Evolutionary conservation across 1,139 yeast genomes (phyloP), one percentile per base, ranked within the genome.

Genomic region (Hanseniaspora uvarum): DNA sequence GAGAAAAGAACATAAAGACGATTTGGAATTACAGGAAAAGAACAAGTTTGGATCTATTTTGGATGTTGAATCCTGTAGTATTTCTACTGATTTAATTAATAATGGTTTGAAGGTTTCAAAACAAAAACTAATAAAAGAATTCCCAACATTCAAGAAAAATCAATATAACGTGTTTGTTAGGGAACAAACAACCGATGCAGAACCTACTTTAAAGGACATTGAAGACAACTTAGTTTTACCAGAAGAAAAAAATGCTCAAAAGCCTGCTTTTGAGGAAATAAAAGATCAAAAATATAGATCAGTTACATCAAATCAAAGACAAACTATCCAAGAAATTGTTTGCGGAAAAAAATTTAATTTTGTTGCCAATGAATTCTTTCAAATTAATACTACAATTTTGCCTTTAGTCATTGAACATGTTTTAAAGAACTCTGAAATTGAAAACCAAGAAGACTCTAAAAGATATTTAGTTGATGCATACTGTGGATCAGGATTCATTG

Each of bases 401-500:
- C 95, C 96, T 1, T 69, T 74, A 1, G 94, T 92, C 10, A 85
- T 95, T 1, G 72, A 73, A 46, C 88, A 87, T 64, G 98, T 92
- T 19, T 78, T 81, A 58, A 77, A 80, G 19, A 86, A 86, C 63
- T 23, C 37, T 5, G 41, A 47, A 4, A 69, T 87, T 52, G 70
- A 70, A 45, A 73, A 80, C 41, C 71, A 77, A 2, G 66, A 67
- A 30, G 78, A 78, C 14, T 74, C 68, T 59, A 71, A 69, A 62
- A 70, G 63, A 65, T 88, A 82, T 66, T 72, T 92, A 54, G 96
- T 92, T 28, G 98, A 92, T 68, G 96, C 98, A 0, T 92, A 92
- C 70, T 92, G 98, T 73, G 98, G 98, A 2, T 86, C 96, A 3
- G 98, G 98, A 0, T 72, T 92, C 51, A 92, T 92, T 67, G 85